Base-by-base conservation (phyloP, 2,329 filamentous ascomycete genomes). In the Didymella keratinophila region DNA sequence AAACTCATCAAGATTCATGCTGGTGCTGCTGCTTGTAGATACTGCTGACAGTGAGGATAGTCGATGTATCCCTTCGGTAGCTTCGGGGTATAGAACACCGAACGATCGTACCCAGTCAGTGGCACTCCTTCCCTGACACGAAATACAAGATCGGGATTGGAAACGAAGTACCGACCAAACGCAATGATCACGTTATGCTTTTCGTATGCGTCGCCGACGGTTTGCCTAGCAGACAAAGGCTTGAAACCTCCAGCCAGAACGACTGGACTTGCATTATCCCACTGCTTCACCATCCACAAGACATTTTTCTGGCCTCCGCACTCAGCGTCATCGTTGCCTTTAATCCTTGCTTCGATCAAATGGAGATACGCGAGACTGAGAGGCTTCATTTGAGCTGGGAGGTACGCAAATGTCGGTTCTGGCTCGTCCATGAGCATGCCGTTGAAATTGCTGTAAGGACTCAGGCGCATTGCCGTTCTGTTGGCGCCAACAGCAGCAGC, bases 381-480 rank as follows among this genome's bases (percentile, higher is more conserved):
- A 8, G 48, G 47, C 16, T 52, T 47, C 20, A 52, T 16, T 23
- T 36, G 32, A 7, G 47, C 18, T 8, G 43, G 21, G 3, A 57
- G 42, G 20, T 43, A 57, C 0, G 86, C 83, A 12, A 84, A 68
- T 0, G 87, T 86, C 10, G 45, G 46, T 0, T 86, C 54, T n/a
- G 54, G 86, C 48, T 90, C 80, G 0, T 74, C 65, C 85, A 89
- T 89, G 34, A 78, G 74, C 87, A 90, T 87, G 28, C 81, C 82
- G 58, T 89, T 85, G 76, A 86, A 90, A 0, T 77, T 76, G 50
- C 81, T 83, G 76, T 82, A 89, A 0, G 88, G 88, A 6, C 80
- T 84, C 2, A 91, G 72, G 1, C 88, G 82, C 25, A 89, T 81
- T 0, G 80, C 87, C 0, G 61, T 80, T 85, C 2, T 82, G 1